Base-by-base conservation (phyloP, 1,139 yeast genomes). In the Yamadazyma membranifaciens region DNA sequence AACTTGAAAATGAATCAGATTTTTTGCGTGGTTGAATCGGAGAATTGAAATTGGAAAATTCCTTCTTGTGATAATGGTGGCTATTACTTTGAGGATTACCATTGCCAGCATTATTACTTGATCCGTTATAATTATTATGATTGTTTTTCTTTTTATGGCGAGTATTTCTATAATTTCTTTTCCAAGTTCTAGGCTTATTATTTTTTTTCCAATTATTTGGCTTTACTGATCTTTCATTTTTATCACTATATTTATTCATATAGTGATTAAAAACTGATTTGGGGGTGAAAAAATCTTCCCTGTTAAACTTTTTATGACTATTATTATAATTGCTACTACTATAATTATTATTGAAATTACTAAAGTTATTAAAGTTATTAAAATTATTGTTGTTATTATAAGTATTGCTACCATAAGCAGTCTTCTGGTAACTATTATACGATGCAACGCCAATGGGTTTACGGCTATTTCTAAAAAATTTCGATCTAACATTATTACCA, bases 231-330 rank as follows among this genome's bases (percentile, higher is more conserved):
- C 49, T 42, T 36, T 50, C 49, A 42, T 47, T 41, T 14, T 44
- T 44, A 45, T 70, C 80, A 31, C 80, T 79, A 47, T 80, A 80
- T 50, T 83, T 83, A 50, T 80, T 87, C 83, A 83, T 75, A 55
- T 83, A 83, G 51, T 81, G 83, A 47, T 78, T 78, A 51, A 81
- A 78, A 5, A 81, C 84, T 20, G 89, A 80, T 45, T 83, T 85
- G 2, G 94, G 94, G 2, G 94, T 84, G 55, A 83, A 84, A 50
- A 75, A 82, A 55, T 84, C 91, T 49, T 81, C 84, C 44, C 91
- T 71, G 51, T 77, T 78, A 54, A 78, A 83, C 32, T 59, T 61
- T 37, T 49, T 56, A 36, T 46, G 44, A 39, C 48, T 48, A 20
- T 14, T 13, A 22, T 36, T 36, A 20, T 31, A 12, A 24, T 20